phyloP scores from a whole-genome alignment of 768 basidiomycete species.

The Termitomyces eurrhizus region DNA sequence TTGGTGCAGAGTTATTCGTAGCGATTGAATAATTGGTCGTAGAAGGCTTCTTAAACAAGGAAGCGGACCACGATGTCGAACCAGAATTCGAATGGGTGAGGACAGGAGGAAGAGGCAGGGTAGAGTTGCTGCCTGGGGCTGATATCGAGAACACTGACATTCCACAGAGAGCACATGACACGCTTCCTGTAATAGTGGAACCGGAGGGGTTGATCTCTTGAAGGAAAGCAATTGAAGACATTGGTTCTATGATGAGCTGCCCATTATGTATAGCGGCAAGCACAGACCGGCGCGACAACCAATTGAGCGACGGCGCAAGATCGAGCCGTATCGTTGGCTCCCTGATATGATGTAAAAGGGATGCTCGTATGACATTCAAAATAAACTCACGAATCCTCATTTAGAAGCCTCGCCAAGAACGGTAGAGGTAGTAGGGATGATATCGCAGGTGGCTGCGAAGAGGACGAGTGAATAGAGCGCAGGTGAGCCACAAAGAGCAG shows the following conservation, averaged over 20 bases:
- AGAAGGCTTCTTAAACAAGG: constrained; percentile 54
- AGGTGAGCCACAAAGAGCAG: constrained; percentile 73
- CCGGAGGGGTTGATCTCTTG: constrained; percentile 51
- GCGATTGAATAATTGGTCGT: constrained; percentile 22
- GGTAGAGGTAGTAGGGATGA: constrained; percentile 73
- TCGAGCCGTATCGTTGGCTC: constrained; percentile 93
- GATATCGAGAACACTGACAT: constrained; percentile 42
- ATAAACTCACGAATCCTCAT: constrained; percentile 79
- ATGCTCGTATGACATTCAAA: constrained; percentile 8
- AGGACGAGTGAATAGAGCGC: constrained; percentile 61
- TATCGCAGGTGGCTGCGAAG: constrained; percentile 61
- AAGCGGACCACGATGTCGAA: constrained; percentile 47
- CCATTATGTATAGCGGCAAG: constrained; percentile 82
- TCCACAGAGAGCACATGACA: constrained; percentile 82
- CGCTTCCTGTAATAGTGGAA: constrained; percentile 39
- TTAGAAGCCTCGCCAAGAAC: constrained; percentile 68
- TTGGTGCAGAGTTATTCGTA: constrained; percentile 25
- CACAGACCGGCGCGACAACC: constrained; percentile 86
- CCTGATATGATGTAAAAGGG: constrained; percentile 34
- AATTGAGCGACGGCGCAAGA: constrained; percentile 89
- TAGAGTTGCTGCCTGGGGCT: constrained; percentile 20
- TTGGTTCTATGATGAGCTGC: constrained; percentile 85
- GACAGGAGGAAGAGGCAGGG: constrained; percentile 29
- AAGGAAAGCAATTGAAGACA: constrained; percentile 58
- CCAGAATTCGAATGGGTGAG: constrained; percentile 27